A percentile compares a stretch with the other conserved stretches of the same genome.
These are phyloP conservation scores for Tephrocybe sp. DNA, from an alignment of 768 basidiomycete species.

Conservation along the genomic window DNA sequence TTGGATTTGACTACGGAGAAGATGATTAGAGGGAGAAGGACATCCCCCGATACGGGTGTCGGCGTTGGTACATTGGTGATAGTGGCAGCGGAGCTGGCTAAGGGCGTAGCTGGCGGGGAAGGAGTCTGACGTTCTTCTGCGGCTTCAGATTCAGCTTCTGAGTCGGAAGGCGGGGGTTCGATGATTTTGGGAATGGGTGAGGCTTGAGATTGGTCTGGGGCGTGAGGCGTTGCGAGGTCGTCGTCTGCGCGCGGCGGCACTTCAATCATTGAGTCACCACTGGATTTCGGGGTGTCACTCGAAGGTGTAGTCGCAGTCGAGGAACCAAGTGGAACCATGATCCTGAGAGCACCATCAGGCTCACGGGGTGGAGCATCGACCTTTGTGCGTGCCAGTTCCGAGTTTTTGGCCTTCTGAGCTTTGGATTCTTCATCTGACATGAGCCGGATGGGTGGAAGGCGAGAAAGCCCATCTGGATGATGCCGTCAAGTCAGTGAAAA, in stretches of 20 bases:
- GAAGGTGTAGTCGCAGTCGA: neutral
- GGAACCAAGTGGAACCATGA: constrained; percentile 13
- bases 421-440: constrained; percentile 55
- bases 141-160: neutral
- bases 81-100: neutral
- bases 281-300: neutral
- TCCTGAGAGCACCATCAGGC: constrained; percentile 16
- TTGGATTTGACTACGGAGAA: constrained; percentile 93
- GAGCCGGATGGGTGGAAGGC: constrained; percentile 69
- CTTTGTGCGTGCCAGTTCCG: constrained; percentile 8
- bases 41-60: constrained; percentile 76
- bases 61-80: constrained; percentile 22
- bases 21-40: constrained; percentile 91
- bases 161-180: constrained; percentile 10
- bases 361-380: constrained; percentile 20
- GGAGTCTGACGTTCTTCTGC: neutral
- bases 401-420: constrained; percentile 19
- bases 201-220: neutral
- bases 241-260: neutral
- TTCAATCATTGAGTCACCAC: neutral
- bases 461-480: constrained; percentile 66
- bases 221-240: constrained; percentile 8
- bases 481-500: neutral
- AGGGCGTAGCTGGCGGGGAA: constrained; percentile 9
- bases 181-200: constrained; percentile 14